Percentiles rank a stretch among this genome's conserved stretches.
Conservation (phyloP, 768 basidiomycete species). For the Phanerochaete sordida region DNA sequence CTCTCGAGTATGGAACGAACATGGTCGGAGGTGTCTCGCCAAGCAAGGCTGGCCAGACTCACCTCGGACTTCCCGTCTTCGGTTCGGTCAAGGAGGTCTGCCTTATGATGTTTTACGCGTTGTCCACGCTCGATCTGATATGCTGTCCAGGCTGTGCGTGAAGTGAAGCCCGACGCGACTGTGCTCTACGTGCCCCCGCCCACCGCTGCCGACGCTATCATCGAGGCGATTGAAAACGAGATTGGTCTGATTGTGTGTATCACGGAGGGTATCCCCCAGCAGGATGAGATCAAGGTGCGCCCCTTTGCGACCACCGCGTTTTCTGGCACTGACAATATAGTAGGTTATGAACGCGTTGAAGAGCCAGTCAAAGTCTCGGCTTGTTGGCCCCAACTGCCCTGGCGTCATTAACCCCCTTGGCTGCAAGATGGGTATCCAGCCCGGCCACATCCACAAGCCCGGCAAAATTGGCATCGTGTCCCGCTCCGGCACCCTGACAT, state of each 20-base stretch:
- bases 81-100: conserved; percentile 84
- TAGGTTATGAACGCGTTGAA: conserved; percentile 93
- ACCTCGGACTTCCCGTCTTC: conserved; percentile 93
- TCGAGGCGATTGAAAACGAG: conserved; percentile 98
- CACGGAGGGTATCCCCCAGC: conserved; percentile 97
- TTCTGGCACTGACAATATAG: too few relatives aligned
- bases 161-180: conserved; percentile 87
- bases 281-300: conserved; percentile 88
- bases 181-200: conserved; percentile 99
- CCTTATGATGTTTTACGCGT: not conserved
- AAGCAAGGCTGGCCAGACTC: conserved; percentile 93
- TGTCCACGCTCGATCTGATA: not conserved
- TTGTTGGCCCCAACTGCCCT: conserved; percentile 98
- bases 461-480: conserved; percentile 97
- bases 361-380: conserved; percentile 89
- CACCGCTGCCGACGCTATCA: conserved; percentile 91
- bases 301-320: too few relatives aligned
- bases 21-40: conserved; percentile 98
- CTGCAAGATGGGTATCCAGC: conserved; percentile 99
- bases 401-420: conserved; percentile 96
- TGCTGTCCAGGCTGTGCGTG: conserved; percentile 70
- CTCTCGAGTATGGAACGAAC: conserved; percentile 90
- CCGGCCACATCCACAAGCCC: conserved; percentile 95
- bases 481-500: conserved; percentile 93
- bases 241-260: conserved; percentile 97